A percentile compares a stretch with the other conserved stretches of the same genome.
phyloP scores from a whole-genome alignment of 73 alveolate species.

The Paramecium sonneborni region DNA sequence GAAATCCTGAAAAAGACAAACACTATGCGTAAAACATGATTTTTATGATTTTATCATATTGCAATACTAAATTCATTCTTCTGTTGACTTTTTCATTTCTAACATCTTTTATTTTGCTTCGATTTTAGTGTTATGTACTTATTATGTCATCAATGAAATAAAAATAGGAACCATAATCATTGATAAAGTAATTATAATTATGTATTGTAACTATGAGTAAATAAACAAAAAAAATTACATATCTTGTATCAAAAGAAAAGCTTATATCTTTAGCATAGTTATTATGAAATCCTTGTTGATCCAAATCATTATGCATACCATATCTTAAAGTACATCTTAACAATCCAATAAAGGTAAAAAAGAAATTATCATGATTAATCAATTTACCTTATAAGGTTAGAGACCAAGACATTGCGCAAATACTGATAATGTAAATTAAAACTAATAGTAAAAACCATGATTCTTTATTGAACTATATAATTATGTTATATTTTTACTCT shows the following conservation, averaged over 20 bases:
- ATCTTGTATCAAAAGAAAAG: neutral
- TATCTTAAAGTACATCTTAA: slow-evolving; percentile 46
- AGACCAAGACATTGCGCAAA: slow-evolving; percentile 36
- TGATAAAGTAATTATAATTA: neutral
- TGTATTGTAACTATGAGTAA: neutral
- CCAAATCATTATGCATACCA: slow-evolving; percentile 23
- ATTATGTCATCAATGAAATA: slow-evolving; percentile 8
- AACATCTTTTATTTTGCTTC: neutral
- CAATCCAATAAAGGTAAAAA: neutral
- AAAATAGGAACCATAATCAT: neutral
- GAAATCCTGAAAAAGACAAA: slow-evolving; percentile 4
- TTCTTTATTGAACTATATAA: neutral
- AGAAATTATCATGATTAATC: neutral
- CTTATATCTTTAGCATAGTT: neutral
- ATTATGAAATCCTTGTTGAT: neutral
- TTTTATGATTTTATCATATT: neutral
- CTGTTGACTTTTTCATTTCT: neutral
- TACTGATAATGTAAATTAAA: neutral
- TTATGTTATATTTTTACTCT: neutral
- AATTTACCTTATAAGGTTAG: slow-evolving; percentile 1
- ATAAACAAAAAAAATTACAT: neutral
- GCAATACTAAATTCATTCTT: neutral
- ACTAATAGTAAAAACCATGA: slow-evolving; percentile 43
- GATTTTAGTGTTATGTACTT: neutral
- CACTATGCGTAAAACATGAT: neutral